A percentile compares a stretch with the other conserved stretches of the same genome.
phyloP scores from a whole-genome alignment of 305 asterid species.

The Stenogyne calaminthoides region DNA sequence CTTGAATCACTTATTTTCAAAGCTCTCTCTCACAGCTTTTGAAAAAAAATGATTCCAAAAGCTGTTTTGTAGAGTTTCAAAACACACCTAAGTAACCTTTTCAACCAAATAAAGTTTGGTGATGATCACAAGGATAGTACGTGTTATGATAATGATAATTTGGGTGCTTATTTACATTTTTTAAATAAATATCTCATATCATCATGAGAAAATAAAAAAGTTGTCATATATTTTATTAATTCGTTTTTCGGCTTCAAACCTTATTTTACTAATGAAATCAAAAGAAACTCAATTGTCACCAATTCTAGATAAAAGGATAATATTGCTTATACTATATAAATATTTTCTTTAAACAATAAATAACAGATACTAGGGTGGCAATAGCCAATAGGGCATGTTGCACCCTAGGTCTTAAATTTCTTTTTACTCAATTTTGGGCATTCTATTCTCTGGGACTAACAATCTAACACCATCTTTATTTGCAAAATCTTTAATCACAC shows the following conservation, averaged over 20 bases:
- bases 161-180: neutral
- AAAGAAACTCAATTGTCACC: neutral
- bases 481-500: neutral
- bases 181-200: neutral
- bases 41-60: no score
- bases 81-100: no score
- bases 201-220: neutral
- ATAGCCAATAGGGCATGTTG: neutral
- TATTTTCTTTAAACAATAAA: neutral
- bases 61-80: no score
- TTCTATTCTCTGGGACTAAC: neutral
- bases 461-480: neutral
- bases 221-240: neutral
- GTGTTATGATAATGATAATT: neutral
- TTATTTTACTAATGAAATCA: neutral
- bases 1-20: no score
- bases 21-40: no score
- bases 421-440: neutral
- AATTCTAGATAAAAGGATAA: neutral
- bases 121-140: neutral
- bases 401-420: neutral
- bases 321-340: neutral
- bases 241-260: neutral
- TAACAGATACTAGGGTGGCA: neutral
- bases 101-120: neutral